Percentiles rank a stretch among this genome's conserved stretches.
Conservation (phyloP, 176 grass and related monocot genomes). For the Aegilops umbellulata region DNA sequence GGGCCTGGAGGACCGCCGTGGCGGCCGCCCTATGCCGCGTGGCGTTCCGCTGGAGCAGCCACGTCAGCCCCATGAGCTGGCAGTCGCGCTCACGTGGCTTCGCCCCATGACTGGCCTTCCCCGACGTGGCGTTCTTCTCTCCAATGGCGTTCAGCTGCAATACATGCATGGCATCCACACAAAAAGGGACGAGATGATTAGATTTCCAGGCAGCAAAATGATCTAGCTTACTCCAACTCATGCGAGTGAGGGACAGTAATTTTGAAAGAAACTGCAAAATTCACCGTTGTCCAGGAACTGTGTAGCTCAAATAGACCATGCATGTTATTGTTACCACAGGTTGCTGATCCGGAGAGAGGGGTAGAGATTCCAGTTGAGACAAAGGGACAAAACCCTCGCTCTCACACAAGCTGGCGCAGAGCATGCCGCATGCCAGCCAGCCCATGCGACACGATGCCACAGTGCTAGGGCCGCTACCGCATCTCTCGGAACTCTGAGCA, state of each 20-base stretch:
- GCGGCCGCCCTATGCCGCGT: conserved; percentile 45
- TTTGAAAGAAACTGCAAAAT: too few species aligned
- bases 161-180: background rate
- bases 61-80: conserved; percentile 75
- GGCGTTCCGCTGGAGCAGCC: conserved; percentile 72
- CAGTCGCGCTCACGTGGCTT: conserved; percentile 51
- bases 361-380: conserved; percentile 19
- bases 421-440: background rate
- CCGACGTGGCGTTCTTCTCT: conserved; percentile 15
- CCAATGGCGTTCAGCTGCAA: conserved; percentile 39
- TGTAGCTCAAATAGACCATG: background rate
- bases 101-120: background rate
- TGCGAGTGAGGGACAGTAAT: too few species aligned
- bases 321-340: background rate
- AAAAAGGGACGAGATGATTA: background rate
- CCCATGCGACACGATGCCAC: conserved; percentile 20
- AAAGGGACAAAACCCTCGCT: conserved; percentile 25
- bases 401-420: background rate
- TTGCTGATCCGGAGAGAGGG: background rate
- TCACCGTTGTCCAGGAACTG: background rate
- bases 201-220: too few species aligned
- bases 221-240: too few species aligned
- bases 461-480: background rate
- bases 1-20: conserved; percentile 54
- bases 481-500: conserved; percentile 9